Evolutionary conservation across 805 yeast species (phyloP).

Genomic region (Candida golubevii): DNA sequence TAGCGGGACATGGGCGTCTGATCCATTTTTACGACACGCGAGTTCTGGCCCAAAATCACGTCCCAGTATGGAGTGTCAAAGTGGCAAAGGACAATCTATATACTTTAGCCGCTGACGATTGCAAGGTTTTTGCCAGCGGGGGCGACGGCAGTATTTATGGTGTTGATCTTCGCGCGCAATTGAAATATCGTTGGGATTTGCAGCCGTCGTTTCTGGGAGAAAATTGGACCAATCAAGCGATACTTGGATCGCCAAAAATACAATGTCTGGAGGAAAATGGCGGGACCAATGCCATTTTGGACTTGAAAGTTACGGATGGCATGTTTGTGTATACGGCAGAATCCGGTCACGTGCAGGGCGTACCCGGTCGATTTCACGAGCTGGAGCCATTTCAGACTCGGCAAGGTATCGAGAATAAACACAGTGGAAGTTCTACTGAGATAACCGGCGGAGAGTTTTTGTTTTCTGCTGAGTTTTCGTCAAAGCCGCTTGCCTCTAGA

Average conservation of each 20-base stretch:
- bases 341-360: constrained; percentile 6
- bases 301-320: not conserved
- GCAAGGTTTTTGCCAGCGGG: constrained; percentile 12
- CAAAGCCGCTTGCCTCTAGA: constrained; percentile 2
- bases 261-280: not conserved
- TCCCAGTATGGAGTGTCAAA: constrained; percentile 10
- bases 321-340: constrained; percentile 4
- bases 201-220: constrained; percentile 2
- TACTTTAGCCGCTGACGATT: constrained; percentile 12
- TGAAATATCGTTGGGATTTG: constrained; percentile 4
- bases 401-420: too few relatives aligned
- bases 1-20: constrained; percentile 16
- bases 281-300: constrained; percentile 6
- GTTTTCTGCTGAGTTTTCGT: not conserved
- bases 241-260: not conserved
- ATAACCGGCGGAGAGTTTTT: constrained; percentile 1
- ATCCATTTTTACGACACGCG: constrained; percentile 15
- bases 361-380: constrained; percentile 2
- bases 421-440: too few relatives aligned
- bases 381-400: not conserved
- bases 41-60: not conserved
- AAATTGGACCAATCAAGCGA: not conserved
- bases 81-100: constrained; percentile 15
- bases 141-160: constrained; percentile 16
- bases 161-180: constrained; percentile 15